Base-by-base conservation (phyloP, 768 basidiomycete genomes). In the Rickenella mellea region DNA sequence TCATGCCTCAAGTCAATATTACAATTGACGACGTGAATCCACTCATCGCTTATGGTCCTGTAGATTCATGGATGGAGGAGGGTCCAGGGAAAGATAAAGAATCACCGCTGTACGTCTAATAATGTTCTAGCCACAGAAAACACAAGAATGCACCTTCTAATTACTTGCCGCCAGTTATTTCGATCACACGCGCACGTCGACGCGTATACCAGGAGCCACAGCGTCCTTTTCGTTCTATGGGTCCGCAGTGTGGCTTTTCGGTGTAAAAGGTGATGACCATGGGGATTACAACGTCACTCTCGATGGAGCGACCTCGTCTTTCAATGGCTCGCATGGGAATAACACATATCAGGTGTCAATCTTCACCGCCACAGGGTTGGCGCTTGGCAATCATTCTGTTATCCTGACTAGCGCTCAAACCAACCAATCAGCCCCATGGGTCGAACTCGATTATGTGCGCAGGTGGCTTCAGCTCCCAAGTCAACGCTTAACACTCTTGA, bases 391-490 rank as follows among this genome's bases (percentile, higher is more conserved):
- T 22, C 75, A 76, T 45, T 55, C 54, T 0, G 56, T 74, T 6
- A 64, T 55, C 4, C 59, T 69, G 21, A 51, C 56, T 2, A 66
- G 65, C 39, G 32, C 46, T 25, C 37, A 37, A 54, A 37, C 27
- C 9, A 14, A 14, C 15, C 12, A n/a, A 27, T 57, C 52, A 3
- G 42, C 43, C 3, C 48, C 41, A 5, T 58, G 52, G 33, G 49
- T 76, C 35, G 75, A 73, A 47, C 54, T 77, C 19, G 74, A 77
- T 42, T 72, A 66, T 46, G 73, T 73, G 43, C 29, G 66, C 60
- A n/a, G n/a, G 12, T 8, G 15, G 25, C 38, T 41, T 28, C 26
- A 22, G 11, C 29, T 21, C 31, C 38, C 39, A 2, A 46, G 26
- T 12, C 20, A 15, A 7, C 27, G 20, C 20, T 12, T 15, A 12